Evolutionary conservation across 2,329 filamentous ascomycete genomes (phyloP), one percentile per base, ranked within the genome.

Genomic region (Xylariaceae sp.): DNA sequence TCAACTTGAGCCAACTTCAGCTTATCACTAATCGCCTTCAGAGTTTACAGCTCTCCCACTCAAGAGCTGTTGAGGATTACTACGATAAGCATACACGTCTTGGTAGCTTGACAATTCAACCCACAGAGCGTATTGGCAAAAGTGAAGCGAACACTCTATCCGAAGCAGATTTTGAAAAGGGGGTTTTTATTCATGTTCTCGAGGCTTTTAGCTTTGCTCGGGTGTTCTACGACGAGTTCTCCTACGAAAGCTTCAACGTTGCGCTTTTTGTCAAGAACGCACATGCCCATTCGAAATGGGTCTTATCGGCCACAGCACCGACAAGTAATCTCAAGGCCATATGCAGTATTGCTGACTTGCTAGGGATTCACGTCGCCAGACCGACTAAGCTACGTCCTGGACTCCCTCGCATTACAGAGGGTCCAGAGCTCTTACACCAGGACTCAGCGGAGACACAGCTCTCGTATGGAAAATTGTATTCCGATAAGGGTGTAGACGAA

Each of bases 201-300:
- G 73, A 77, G 53, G 62, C 65, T 32, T 76, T 71, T 54, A 72
- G 65, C 27, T 77, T 67, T 27, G 55, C 69, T 15, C 68, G 75
- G 3, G 62, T 77, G 9, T 65, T 78, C 8, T 72, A 72, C 58
- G 76, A 78, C 50, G 76, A 78, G 53, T 76, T 73, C 56, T 75
- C 75, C 0, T 77, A 77, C 50, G 61, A 69, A 30, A 68, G 74
- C 20, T 52, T 53, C 3, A 23, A 53, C 2, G 62, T 71, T 2
- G 56, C 64, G 0, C 58, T 68, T 6, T 76, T 77, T 56, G 59
- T 77, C 18, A 57, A 59, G 15, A 63, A 69, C 7, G 60, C 61
- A 6, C 45, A 66, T 1, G 68, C 75, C 3, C 57, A 54, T 18
- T 64, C 71, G 7, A 77, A 75, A 45, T 78, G 75, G 75, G 65